Evolutionary conservation across 1,284 basidiomycete species (phyloP).

Genomic region (Omphalotus olearius): DNA sequence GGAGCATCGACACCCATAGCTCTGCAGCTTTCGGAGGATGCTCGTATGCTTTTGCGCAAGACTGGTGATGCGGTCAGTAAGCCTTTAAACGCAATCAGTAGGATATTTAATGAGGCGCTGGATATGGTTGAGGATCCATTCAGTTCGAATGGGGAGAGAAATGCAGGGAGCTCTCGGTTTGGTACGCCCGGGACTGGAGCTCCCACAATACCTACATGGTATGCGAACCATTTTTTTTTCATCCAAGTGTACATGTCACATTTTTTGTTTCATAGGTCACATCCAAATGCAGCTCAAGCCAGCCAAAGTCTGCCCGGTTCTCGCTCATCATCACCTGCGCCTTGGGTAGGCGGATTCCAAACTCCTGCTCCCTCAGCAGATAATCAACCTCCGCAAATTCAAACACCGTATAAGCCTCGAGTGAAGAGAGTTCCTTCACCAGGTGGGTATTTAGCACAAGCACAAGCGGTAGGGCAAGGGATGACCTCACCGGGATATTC

Average conservation of each 20-base stretch:
- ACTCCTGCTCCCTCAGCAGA: conserved; percentile 33
- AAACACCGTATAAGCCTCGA: conserved; percentile 72
- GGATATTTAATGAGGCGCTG: conserved; percentile 79
- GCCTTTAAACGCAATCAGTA: conserved; percentile 81
- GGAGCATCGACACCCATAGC: conserved; percentile 7
- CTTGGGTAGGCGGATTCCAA: conserved; percentile 14
- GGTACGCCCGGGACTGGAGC: conserved; percentile 6
- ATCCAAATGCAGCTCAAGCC: conserved; percentile 29
- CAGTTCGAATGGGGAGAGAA: conserved; percentile 10
- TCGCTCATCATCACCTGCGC: conserved; percentile 5
- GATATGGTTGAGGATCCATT: conserved; percentile 52
- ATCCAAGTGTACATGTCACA: neutral
- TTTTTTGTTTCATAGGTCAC: conserved; percentile 29
- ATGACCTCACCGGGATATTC: conserved; percentile 9
- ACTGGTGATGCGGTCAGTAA: conserved; percentile 87
- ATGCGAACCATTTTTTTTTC: conserved; percentile 28
- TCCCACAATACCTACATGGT: conserved; percentile 45
- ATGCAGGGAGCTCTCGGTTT: neutral
- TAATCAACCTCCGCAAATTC: conserved; percentile 38
- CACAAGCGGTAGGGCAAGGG: neutral
- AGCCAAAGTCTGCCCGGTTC: conserved; percentile 8
- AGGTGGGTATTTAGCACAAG: conserved; percentile 19
- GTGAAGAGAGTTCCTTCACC: conserved; percentile 49
- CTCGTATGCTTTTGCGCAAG: conserved; percentile 77
- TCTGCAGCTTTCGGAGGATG: conserved; percentile 48